phyloP scores from a whole-genome alignment of 2,329 filamentous ascomycete species.

The Diaporthe ilicicola region DNA sequence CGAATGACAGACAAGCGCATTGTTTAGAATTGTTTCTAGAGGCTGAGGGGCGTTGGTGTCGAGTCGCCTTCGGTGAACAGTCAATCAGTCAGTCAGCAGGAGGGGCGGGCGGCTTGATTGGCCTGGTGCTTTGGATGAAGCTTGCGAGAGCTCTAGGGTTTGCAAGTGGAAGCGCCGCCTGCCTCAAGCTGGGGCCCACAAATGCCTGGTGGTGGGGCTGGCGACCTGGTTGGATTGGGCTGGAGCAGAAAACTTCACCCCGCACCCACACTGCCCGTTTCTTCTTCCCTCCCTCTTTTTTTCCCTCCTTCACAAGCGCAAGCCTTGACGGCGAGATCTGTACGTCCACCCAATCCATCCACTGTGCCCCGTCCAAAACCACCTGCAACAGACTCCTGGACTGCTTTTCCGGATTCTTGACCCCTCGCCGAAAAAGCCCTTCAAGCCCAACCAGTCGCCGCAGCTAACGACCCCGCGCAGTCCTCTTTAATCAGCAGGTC shows the following conservation, averaged over 20 bases:
- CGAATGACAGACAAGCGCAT: background rate
- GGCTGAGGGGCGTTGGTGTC: background rate
- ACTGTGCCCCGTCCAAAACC: background rate
- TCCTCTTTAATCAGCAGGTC: conserved; percentile 33
- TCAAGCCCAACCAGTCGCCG: background rate
- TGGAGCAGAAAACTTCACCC: conserved; percentile 30
- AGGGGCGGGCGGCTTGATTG: background rate
- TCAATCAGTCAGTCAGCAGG: background rate
- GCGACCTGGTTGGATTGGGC: conserved; percentile 32
- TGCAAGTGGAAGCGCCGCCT: conserved; percentile 26
- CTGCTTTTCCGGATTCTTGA: background rate
- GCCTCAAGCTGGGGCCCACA: conserved; percentile 14
- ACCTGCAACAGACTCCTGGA: background rate
- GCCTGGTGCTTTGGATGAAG: conserved; percentile 15
- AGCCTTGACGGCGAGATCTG: conserved; percentile 35
- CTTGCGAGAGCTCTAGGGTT: conserved; percentile 28
- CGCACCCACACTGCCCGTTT: conserved; percentile 31
- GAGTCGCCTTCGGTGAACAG: conserved; percentile 6
- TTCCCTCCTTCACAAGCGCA: conserved; percentile 32
- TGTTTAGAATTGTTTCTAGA: background rate
- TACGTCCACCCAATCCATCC: conserved; percentile 22
- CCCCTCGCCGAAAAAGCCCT: conserved; percentile 11
- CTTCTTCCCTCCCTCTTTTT: conserved; percentile 31
- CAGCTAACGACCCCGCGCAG: conserved; percentile 31
- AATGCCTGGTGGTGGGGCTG: conserved; percentile 24